Evolutionary conservation across 495 filamentous ascomycete species (phyloP), one percentile per base, ranked within the genome.

Genomic region (Daldinia grandis): DNA sequence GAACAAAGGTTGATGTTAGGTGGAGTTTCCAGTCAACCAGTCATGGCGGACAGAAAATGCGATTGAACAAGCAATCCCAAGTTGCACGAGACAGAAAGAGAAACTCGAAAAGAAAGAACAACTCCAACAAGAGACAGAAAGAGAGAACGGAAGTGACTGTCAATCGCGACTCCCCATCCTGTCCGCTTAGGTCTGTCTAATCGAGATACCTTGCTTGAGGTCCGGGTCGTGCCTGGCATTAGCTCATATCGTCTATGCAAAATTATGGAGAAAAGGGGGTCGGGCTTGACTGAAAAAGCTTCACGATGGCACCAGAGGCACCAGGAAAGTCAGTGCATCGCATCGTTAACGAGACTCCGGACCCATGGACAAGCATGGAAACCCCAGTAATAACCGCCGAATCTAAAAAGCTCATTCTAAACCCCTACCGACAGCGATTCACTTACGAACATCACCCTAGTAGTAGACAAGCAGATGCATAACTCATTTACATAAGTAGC

Each of bases 141-240:
- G 56, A 69, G 27, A 56, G 57, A 68, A 64, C 60, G 24, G 50
- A 47, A 31, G 61, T n/a, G 15, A 49, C 47, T 44, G 51, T 40
- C 60, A 60, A 64, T 64, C 59, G 27, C 28, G 69, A 68, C 59
- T 35, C 33, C 64, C 54, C 50, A 30, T 56, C 35, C 44, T 51
- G 33, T 35, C n/a, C 21, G 55, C 35, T 42, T 38, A 65, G 31
- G 37, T 62, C 49, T 47, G 24, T 51, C n/a, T 9, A 35, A 56
- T 35, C 27, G 14, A 53, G 25, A 21, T 59, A 59, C 19, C 35
- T 59, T 42, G 14, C 35, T 62, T 47, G 31, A 58, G 51, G 60
- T 37, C 50, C 56, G 58, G 61, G 51, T 73, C 58, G 70, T 73
- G 38, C 70, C 65, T 73, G 65, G 65, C 70, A 73, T 69, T 69